Evolutionary conservation across 352 stramenopile species (phyloP), one percentile per base, ranked within the genome.

Genomic region (Globisporangium spinosum): DNA sequence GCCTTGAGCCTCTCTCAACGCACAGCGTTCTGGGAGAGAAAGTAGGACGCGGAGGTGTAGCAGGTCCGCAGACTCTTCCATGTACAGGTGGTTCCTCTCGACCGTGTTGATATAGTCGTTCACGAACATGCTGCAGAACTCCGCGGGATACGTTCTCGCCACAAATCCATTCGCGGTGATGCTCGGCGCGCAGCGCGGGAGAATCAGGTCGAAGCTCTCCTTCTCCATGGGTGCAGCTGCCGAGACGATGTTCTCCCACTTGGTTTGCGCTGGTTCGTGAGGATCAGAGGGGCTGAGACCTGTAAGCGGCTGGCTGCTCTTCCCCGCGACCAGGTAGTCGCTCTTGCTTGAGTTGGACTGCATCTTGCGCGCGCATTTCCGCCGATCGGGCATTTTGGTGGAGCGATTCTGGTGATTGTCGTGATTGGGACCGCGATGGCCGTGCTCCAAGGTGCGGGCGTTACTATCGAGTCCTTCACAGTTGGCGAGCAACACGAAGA

Each of bases 1-100:
- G 29, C 5, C 9, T 61, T 43, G 27, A 43, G 17, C 10, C 17
- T 47, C 22, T 58, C 23, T 1, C 65, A 66, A 0, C 9, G 58
- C 57, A 78, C 56, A 0, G 55, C 77, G 35, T 77, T 73, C 35
- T 85, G 71, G 62, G 78, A 81, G 15, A 81, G 47, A 29, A 72
- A 81, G 64, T 71, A 81, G 17, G 75, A 68, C 1, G 73, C 75
- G 0, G 73, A 56, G 0, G 73, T 81, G 51, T 83, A 79, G n/a
- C 69, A 62, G 4, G 71, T 57, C 54, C 83, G 77, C 13, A 83
- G 65, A 8, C 66, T 79, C 38, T 67, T 82, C 75, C 22, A 80
- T 73, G 63, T 85, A 82, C 35, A 82, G 8, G 40, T 84, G 73
- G 25, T 82, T 82, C 54, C 66, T 71, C 27, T 78, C 69, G n/a